These are phyloP conservation scores for Mycena rebaudengoi DNA, from an alignment of 768 basidiomycete species.

Conservation along the genomic window DNA sequence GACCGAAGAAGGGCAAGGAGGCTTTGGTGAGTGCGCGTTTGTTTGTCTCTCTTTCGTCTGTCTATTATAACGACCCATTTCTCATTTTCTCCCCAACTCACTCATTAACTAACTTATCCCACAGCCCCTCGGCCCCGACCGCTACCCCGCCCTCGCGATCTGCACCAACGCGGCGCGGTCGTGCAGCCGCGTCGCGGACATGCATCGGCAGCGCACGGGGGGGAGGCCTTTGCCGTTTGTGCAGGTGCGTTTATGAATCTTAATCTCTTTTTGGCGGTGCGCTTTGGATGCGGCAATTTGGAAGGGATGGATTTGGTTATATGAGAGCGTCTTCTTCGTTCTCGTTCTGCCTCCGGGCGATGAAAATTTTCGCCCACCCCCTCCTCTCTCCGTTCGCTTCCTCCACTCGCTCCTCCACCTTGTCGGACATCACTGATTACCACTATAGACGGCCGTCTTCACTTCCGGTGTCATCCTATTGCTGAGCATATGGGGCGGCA, in stretches of 20 bases:
- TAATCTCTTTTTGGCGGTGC: background rate
- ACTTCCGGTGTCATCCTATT: constrained; percentile 63
- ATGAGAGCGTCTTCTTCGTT: constrained; percentile 13
- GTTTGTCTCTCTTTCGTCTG: no score
- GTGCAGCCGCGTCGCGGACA: constrained; percentile 74
- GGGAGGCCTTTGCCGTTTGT: constrained; percentile 42
- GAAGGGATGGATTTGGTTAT: no score
- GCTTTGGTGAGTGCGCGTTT: constrained; percentile 33
- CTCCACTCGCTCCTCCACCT: no score
- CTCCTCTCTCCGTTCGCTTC: no score
- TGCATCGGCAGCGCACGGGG: constrained; percentile 44
- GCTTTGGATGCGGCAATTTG: no score
- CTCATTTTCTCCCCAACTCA: background rate
- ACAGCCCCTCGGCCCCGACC: constrained; percentile 46
- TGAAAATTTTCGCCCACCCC: no score
- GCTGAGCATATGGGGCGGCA: constrained; percentile 72
- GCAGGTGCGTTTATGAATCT: constrained; percentile 45
- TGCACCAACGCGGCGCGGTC: constrained; percentile 88
- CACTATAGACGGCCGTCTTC: constrained; percentile 44
- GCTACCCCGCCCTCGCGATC: constrained; percentile 81
- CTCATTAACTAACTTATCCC: background rate
- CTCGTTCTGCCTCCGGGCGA: no score
- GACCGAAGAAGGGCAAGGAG: constrained; percentile 57
- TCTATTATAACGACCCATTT: no score
- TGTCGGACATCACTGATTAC: constrained; percentile 10